Conservation (phyloP, 306 rosid genomes). For the Begonia masoniana region DNA sequence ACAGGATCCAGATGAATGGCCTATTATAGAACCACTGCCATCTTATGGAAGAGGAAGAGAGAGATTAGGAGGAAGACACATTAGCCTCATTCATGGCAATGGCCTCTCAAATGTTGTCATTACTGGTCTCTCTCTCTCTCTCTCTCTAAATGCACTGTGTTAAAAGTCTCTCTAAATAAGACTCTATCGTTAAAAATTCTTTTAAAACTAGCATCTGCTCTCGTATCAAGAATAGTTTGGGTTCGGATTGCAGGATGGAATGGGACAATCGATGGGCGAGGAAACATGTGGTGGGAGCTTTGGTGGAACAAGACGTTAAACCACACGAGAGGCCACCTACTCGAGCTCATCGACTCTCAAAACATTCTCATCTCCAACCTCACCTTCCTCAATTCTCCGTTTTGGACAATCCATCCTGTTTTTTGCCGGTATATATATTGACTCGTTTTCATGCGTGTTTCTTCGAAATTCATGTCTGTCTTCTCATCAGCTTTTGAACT, state of each 20-base stretch:
- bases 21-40: conserved; percentile 75
- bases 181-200: no score
- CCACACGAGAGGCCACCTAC: conserved; percentile 88
- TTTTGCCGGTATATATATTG: conserved; percentile 65
- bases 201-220: no score
- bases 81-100: conserved; percentile 89
- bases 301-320: conserved; percentile 94
- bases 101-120: conserved; percentile 74
- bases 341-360: conserved; percentile 68
- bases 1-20: conserved; percentile 80
- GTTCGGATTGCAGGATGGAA: conserved; percentile 49
- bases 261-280: conserved; percentile 89
- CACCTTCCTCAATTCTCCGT: conserved; percentile 81
- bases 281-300: conserved; percentile 95
- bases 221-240: background rate
- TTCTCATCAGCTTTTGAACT: no score
- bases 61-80: conserved; percentile 87
- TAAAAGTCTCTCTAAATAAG: no score
- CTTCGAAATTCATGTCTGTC: background rate
- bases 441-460: background rate
- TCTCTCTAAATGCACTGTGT: no score
- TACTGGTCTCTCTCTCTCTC: conserved; percentile 41
- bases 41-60: conserved; percentile 97
- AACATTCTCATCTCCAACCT: conserved; percentile 76
- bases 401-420: conserved; percentile 97